These are phyloP conservation scores for Hypoxylon subgilvum DNA, from an alignment of 495 filamentous ascomycete species.

Conservation along the genomic window DNA sequence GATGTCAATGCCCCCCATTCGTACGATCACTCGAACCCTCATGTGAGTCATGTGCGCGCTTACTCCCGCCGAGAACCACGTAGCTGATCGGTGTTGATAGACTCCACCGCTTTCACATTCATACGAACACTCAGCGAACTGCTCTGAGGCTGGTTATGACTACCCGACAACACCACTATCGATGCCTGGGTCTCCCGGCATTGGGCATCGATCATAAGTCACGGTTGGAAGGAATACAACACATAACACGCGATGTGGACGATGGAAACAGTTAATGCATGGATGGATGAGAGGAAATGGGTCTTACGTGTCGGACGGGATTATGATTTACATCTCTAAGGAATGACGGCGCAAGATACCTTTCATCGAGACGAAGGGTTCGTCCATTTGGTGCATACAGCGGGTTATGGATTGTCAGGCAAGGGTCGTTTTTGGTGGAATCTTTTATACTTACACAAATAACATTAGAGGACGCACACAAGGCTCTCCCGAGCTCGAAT, in stretches of 20 bases:
- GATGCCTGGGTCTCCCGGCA: conserved; percentile 67
- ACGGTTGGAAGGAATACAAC: not conserved
- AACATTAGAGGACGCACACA: conserved; percentile 19
- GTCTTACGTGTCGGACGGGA: conserved; percentile 9
- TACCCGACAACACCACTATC: conserved; percentile 73
- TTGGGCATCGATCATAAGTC: conserved; percentile 42
- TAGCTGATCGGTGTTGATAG: conserved; percentile 64
- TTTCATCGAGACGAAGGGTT: conserved; percentile 39
- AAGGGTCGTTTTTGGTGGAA: conserved; percentile 23
- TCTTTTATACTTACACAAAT: conserved; percentile 5
- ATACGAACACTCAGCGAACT: conserved; percentile 72
- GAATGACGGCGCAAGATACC: conserved; percentile 25
- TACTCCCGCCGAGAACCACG: conserved; percentile 46
- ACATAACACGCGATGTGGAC: not conserved
- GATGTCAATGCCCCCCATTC: conserved; percentile 67
- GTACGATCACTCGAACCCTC: conserved; percentile 69
- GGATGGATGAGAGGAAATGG: conserved; percentile 9
- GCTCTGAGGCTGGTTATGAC: conserved; percentile 64
- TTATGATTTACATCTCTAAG: conserved; percentile 20
- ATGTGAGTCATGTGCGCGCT: conserved; percentile 65
- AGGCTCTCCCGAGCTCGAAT: conserved; percentile 22
- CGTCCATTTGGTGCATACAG: conserved; percentile 29
- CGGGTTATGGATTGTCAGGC: conserved; percentile 34
- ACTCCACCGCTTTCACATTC: conserved; percentile 85
- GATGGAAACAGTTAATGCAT: not conserved